Evolutionary conservation across 2,329 filamentous ascomycete species (phyloP), one percentile per base, ranked within the genome.

Genomic region (Cladosporium sp.): DNA sequence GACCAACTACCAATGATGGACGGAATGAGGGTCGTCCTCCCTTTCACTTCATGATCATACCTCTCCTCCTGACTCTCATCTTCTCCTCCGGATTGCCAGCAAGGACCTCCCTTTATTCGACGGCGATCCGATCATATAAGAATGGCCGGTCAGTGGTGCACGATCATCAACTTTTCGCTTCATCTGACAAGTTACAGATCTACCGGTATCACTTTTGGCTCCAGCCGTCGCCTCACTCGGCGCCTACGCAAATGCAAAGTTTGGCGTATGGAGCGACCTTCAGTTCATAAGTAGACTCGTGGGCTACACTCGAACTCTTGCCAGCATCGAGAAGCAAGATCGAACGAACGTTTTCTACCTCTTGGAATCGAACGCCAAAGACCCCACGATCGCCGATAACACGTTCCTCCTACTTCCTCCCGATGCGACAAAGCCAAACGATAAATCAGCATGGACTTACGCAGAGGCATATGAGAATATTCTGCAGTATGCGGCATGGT

Each of bases 221-320:
- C 64, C 84, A 13, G 78, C 81, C 39, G 77, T 79, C 29, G 76
- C 78, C 24, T 85, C 86, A 4, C 77, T 79, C 3, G 72, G 86
- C n/a, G 86, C 88, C 27, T 95, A 95, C 66, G 68, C 92, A 59
- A 89, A 93, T 64, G 89, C 86, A 37, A 83, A 80, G 65, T 78
- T 77, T 52, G 77, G 79, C 6, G 59, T 91, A 39, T 83, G 75
- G 64, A 83, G 88, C 64, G 89, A 95, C 67, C 61, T 92, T n/a
- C 30, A 40, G 11, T 30, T 51, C 22, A 24, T 56, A n/a, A 9
- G 32, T 11, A 41, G 29, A 11, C 18, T 43, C 18, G 15, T 36
- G 15, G 40, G 44, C 9, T 20, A 38, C 12, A 36, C 18, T 15
- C 20, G 44, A 24, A 12, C 15, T 12, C 17, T 39, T 13, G 7